Conservation (phyloP, 257 asterid species). For the Thymus mandschuricus region DNA sequence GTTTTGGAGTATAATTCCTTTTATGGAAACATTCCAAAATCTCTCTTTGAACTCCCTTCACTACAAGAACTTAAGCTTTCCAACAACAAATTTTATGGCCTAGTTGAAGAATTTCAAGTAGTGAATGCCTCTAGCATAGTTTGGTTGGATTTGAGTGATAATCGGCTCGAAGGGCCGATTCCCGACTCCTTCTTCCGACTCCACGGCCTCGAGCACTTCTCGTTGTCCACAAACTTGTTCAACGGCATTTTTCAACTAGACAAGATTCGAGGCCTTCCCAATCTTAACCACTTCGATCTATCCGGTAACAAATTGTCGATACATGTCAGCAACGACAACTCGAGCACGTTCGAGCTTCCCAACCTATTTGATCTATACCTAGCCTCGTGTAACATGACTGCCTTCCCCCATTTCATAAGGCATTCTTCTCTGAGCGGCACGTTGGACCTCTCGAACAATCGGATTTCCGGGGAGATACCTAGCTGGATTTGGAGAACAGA, state of each 20-base stretch:
- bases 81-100: too few relatives aligned
- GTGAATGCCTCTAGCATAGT: too few relatives aligned
- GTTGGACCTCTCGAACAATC: not conserved
- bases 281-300: not conserved
- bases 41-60: too few relatives aligned
- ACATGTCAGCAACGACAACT: not conserved
- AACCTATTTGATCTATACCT: not conserved
- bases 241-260: not conserved
- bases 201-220: not conserved
- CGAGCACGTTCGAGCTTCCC: not conserved
- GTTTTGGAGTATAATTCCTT: too few relatives aligned
- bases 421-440: not conserved
- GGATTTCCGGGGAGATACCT: not conserved
- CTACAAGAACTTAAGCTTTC: too few relatives aligned
- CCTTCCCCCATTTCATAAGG: not conserved
- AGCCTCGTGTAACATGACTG: not conserved
- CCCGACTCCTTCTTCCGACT: not conserved
- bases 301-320: not conserved
- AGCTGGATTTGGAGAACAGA: not conserved
- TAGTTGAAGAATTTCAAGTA: too few relatives aligned
- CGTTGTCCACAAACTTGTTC: not conserved
- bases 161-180: not conserved
- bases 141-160: not conserved
- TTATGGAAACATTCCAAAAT: too few relatives aligned
- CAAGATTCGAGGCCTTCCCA: not conserved